Conservation (phyloP, 1,284 basidiomycete species). For the Cryptococcus sp. region DNA sequence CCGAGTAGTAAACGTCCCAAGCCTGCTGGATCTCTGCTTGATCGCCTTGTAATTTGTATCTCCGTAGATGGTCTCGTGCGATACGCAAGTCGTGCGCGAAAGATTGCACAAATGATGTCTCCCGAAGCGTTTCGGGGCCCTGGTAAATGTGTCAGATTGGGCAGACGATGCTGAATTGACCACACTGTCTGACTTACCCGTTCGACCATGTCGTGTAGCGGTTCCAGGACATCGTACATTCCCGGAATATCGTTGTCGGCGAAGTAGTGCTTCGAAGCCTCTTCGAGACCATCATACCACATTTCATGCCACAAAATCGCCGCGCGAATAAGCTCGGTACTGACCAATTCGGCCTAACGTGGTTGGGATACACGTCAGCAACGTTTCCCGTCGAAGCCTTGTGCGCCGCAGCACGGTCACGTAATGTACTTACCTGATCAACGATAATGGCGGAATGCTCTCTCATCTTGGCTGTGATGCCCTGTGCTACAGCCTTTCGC, state of each 20-base stretch:
- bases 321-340: conserved; percentile 92
- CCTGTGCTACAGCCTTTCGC: conserved; percentile 79
- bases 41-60: conserved; percentile 86
- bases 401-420: conserved; percentile 2
- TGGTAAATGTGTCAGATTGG: conserved; percentile 39
- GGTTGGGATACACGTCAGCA: conserved; percentile 6
- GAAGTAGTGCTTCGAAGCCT: conserved; percentile 95
- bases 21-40: conserved; percentile 91
- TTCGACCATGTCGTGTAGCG: conserved; percentile 91
- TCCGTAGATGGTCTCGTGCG: conserved; percentile 87
- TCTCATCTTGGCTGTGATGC: conserved; percentile 90
- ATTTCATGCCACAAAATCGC: conserved; percentile 99
- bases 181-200: conserved; percentile 59
- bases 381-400: conserved; percentile 1
- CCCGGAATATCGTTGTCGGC: conserved; percentile 98
- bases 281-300: conserved; percentile 98
- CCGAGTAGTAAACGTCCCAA: conserved; percentile 98
- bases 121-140: conserved; percentile 91
- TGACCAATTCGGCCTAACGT: conserved; percentile 79
- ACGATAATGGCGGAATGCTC: conserved; percentile 90
- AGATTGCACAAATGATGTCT: conserved; percentile 92
- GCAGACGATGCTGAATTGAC: neutral
- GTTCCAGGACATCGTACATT: conserved; percentile 94
- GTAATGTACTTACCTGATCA: conserved; percentile 65
- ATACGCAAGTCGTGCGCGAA: conserved; percentile 93